A percentile compares a stretch with the other conserved stretches of the same genome.
These are phyloP conservation scores for Apiotrichum veenhuisii DNA, from an alignment of 1,284 basidiomycete genomes.

Conservation along the genomic window DNA sequence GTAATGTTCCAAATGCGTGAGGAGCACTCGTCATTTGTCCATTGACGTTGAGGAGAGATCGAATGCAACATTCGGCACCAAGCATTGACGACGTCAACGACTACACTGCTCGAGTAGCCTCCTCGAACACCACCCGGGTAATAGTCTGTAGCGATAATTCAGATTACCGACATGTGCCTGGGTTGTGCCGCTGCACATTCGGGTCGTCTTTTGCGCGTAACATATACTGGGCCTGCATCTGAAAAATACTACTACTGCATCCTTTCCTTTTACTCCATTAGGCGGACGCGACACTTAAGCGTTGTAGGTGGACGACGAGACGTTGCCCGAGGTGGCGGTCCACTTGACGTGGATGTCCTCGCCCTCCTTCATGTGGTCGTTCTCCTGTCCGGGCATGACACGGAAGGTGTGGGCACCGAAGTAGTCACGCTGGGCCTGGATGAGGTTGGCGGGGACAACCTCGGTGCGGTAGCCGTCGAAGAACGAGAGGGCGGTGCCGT, in stretches of 20 bases:
- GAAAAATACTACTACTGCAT: constrained; percentile 1
- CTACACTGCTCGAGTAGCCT: too few species aligned
- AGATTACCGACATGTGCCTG: too few species aligned
- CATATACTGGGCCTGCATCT: neutral
- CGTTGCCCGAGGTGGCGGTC: constrained; percentile 51
- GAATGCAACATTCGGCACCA: too few species aligned
- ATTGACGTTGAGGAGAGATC: too few species aligned
- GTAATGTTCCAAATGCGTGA: too few species aligned
- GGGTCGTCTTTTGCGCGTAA: neutral
- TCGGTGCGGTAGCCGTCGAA: constrained; percentile 93
- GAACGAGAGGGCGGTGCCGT: constrained; percentile 96
- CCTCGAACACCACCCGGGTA: too few species aligned
- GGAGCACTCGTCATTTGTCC: too few species aligned
- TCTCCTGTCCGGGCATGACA: constrained; percentile 84
- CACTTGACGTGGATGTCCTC: constrained; percentile 72
- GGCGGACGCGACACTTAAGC: constrained; percentile 58
- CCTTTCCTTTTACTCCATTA: neutral
- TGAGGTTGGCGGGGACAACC: constrained; percentile 85
- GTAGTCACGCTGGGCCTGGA: constrained; percentile 77
- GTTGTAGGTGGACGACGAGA: constrained; percentile 87
- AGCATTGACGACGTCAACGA: too few species aligned
- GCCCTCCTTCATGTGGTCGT: constrained; percentile 69
- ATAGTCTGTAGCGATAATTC: too few species aligned
- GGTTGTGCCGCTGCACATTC: too few species aligned
- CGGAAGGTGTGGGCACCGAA: constrained; percentile 81